Evolutionary conservation across 2,329 filamentous ascomycete species (phyloP).

Genomic region (Fusarium annulatum): DNA sequence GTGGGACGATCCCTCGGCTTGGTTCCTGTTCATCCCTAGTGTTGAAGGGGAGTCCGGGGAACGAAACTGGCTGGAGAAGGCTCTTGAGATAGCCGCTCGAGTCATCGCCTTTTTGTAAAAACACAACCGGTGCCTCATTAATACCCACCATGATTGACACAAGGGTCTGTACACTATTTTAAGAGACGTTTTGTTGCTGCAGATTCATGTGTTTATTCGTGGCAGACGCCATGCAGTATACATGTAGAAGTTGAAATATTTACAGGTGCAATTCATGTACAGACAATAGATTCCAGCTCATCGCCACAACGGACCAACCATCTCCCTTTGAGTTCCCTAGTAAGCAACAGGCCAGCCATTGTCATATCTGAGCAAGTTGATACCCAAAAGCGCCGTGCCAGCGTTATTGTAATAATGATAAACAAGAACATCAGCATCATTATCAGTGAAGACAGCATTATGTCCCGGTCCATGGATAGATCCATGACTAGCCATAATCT

Average conservation of each 20-base stretch:
- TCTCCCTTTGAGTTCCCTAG: neutral
- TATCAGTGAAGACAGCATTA: slow-evolving; percentile 48
- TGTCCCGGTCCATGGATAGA: slow-evolving; percentile 48
- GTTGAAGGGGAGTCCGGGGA: no score
- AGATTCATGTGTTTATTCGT: neutral
- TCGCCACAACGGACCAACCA: accelerated
- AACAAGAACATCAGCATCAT: slow-evolving; percentile 47
- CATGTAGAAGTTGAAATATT: slow-evolving; percentile 3
- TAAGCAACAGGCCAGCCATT: slow-evolving; percentile 48
- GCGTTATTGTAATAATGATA: slow-evolving; percentile 48
- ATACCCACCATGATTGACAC: accelerated
- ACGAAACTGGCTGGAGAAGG: no score
- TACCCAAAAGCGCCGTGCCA: slow-evolving; percentile 43
- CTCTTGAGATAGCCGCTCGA: neutral
- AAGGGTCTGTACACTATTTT: accelerated
- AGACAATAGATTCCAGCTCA: neutral
- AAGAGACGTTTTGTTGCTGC: neutral
- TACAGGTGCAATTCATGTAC: slow-evolving; percentile 15
- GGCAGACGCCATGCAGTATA: neutral
- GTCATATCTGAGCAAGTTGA: slow-evolving; percentile 48
- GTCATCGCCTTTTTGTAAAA: no score
- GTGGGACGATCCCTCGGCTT: neutral
- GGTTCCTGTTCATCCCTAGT: neutral
- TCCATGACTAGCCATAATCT: slow-evolving; percentile 46
- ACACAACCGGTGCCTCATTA: accelerated